These are phyloP conservation scores for Microbotryum scabiosae DNA, from an alignment of 1,284 basidiomycete genomes.

Conservation along the genomic window DNA sequence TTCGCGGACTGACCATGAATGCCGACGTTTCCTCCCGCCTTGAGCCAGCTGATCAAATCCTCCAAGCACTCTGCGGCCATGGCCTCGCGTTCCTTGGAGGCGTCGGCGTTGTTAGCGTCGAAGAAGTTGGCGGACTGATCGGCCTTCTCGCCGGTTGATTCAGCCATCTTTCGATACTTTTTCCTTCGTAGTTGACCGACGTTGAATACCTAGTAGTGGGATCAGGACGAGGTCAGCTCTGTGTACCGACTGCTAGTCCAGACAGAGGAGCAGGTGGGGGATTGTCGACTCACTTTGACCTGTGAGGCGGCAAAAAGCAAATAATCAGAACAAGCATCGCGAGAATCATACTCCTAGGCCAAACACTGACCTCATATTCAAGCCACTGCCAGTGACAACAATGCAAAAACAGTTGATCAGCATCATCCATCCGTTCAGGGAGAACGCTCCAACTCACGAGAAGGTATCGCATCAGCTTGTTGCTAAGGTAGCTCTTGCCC, in stretches of 20 bases:
- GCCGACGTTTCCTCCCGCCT: slow-evolving; percentile 82
- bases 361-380: slow-evolving; percentile 81
- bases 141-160: slow-evolving; percentile 66
- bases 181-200: slow-evolving; percentile 90
- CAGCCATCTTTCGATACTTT: slow-evolving; percentile 65
- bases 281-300: slow-evolving; percentile 17
- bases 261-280: neutral
- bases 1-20: slow-evolving; percentile 71
- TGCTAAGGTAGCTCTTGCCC: slow-evolving; percentile 75
- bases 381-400: slow-evolving; percentile 62
- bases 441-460: slow-evolving; percentile 46
- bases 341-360: too few relatives aligned
- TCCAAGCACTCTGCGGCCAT: slow-evolving; percentile 89
- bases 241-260: neutral
- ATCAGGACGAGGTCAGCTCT: neutral
- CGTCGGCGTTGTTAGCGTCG: slow-evolving; percentile 74
- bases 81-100: slow-evolving; percentile 66
- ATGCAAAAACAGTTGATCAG: neutral
- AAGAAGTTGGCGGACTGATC: slow-evolving; percentile 91
- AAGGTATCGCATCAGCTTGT: slow-evolving; percentile 72
- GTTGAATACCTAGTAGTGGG: slow-evolving; percentile 70
- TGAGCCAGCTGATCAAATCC: slow-evolving; percentile 89
- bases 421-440: neutral
- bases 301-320: slow-evolving; percentile 1
- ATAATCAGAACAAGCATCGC: slow-evolving; percentile 41